Percentiles rank a stretch among this genome's conserved stretches.
These are phyloP conservation scores for Drechslerella dactyloides DNA, from an alignment of 2,329 filamentous ascomycete genomes.

Conservation along the genomic window DNA sequence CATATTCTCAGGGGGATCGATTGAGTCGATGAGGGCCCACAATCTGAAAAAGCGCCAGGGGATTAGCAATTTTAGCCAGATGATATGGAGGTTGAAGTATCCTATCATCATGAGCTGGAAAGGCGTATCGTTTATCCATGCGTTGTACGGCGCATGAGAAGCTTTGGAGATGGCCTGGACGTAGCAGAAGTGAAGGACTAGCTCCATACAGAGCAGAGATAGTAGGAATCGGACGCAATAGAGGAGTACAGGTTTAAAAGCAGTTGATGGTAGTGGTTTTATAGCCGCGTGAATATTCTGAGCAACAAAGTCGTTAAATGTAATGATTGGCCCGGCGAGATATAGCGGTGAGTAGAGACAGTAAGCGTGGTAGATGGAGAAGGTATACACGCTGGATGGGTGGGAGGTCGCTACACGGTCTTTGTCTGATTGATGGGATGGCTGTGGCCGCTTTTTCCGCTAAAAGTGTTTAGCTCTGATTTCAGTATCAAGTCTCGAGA, in stretches of 20 bases:
- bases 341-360: conserved; percentile 91
- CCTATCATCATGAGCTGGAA: conserved; percentile 88
- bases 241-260: conserved; percentile 72
- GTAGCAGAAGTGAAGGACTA: conserved; percentile 90
- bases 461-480: conserved; percentile 66
- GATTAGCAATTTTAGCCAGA: conserved; percentile 95
- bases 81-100: conserved; percentile 94
- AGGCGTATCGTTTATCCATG: conserved; percentile 81
- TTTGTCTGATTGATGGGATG: conserved; percentile 81
- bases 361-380: conserved; percentile 89
- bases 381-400: conserved; percentile 66
- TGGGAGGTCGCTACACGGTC: conserved; percentile 83
- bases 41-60: conserved; percentile 98
- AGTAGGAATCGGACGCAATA: conserved; percentile 85
- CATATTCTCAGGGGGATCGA: conserved; percentile 98
- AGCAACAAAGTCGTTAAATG: conserved; percentile 96
- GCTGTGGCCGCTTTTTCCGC: conserved; percentile 98
- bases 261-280: conserved; percentile 66
- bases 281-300: conserved; percentile 62
- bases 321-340: conserved; percentile 88
- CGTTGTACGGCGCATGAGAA: conserved; percentile 63
- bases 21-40: conserved; percentile 88
- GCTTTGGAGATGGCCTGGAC: conserved; percentile 88
- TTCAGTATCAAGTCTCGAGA: conserved; percentile 28
- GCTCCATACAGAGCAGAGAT: conserved; percentile 83